Evolutionary conservation across 306 rosid species (phyloP), one percentile per base, ranked within the genome.

Genomic region (Alnus rubra): DNA sequence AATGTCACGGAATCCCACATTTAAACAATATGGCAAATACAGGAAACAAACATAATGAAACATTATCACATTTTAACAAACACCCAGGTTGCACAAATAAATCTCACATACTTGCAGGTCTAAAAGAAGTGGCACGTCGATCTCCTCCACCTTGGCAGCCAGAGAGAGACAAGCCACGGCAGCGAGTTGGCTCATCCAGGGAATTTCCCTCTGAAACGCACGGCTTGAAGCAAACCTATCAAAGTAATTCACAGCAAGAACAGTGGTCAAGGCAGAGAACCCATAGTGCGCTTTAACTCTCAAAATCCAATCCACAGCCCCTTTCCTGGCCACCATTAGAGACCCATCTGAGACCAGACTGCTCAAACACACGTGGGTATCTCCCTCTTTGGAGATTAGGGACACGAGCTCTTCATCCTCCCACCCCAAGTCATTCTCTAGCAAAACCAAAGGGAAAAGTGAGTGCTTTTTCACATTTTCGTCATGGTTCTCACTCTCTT

Each of bases 141-240:
- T 91, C 81, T 95, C 98, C 76, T 95, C 98, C 84, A 89, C 88
- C 75, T 95, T 95, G 33, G 97, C 94, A 83, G 98, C 98, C 44
- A 95, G 85, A 19, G 95, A 91, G 72, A 95, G 84, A 79, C 97
- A 95, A 55, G 98, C 89, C 70, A 92, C 94, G 0, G 94, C 90
- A 23, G 86, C 76, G 49, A 95, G 97, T 75, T 92, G 98, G 30
- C 88, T 82, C 97, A 89, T 92, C 98, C 98, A 92, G 2, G 94
- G 96, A 83, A 88, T 90, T 35, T 95, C 97, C 52, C 75, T 84
- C 73, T 88, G 94, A 49, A 88, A 85, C 78, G 30, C 81, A 7
- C 67, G 62, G 84, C 90, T 88, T 2, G 89, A 79, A 82, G 85
- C 69, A 85, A 92, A 95, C 70, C 98, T 82, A 88, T 95, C 98